Evolutionary conservation across 371 early-diverging fungal genomes (phyloP).

Genomic region (Mucor circinelloides): DNA sequence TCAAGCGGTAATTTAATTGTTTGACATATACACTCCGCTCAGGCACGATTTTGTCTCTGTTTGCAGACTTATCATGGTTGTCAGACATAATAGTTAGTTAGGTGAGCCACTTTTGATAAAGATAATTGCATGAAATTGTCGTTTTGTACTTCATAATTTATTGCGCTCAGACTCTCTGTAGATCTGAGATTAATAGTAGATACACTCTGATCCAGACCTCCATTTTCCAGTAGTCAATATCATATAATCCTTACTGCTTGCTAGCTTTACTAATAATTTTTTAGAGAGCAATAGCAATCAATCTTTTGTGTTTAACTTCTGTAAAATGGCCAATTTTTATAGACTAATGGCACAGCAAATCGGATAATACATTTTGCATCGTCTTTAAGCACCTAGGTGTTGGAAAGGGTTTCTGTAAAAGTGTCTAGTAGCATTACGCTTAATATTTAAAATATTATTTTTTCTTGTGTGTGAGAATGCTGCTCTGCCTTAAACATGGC

Average conservation of each 20-base stretch:
- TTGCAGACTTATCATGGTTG: too few species aligned
- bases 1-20: too few species aligned
- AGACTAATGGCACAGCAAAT: background rate
- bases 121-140: too few species aligned
- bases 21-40: background rate
- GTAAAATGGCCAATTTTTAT: background rate
- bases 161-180: too few species aligned
- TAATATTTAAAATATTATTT: background rate
- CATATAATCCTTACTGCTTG: too few species aligned
- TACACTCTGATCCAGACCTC: too few species aligned
- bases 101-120: background rate
- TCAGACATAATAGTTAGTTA: too few species aligned
- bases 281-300: background rate
- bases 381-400: background rate
- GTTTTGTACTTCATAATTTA: too few species aligned
- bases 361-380: background rate
- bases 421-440: background rate
- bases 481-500: background rate
- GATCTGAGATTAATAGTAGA: too few species aligned
- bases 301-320: background rate
- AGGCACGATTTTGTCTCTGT: background rate
- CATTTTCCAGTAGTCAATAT: too few species aligned
- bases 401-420: background rate
- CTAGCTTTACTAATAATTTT: background rate
- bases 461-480: background rate